Conservation (phyloP, 352 stramenopile species). For the Vaucheria bursata region DNA sequence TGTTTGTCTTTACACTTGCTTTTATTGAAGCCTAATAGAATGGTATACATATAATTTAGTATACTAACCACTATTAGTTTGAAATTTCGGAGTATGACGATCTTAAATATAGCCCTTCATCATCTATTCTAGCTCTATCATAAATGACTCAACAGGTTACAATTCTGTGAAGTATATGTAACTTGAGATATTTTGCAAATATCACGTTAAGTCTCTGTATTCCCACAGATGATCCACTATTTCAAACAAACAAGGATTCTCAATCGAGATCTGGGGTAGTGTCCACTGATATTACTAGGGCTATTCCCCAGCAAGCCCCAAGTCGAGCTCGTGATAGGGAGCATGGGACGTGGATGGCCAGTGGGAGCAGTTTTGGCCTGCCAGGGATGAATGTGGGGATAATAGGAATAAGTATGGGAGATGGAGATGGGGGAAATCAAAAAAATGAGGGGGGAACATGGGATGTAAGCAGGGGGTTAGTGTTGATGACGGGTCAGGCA, state of each 20-base stretch:
- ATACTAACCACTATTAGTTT: too few species aligned
- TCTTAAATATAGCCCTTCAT: too few species aligned
- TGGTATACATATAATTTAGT: too few species aligned
- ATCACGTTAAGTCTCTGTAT: background rate
- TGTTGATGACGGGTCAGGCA: background rate
- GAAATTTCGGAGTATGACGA: too few species aligned
- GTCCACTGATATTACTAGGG: background rate
- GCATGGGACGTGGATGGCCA: background rate
- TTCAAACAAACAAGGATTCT: background rate
- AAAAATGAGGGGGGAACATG: background rate
- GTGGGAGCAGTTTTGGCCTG: background rate
- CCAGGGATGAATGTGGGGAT: background rate
- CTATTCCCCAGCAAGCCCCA: background rate
- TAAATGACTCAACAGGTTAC: too few species aligned
- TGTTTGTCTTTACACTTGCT: too few species aligned
- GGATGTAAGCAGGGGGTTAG: background rate
- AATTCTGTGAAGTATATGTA: too few species aligned
- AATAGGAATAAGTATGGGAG: background rate
- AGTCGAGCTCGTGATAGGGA: too few species aligned
- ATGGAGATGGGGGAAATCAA: conserved; percentile 1
- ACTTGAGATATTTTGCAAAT: too few species aligned
- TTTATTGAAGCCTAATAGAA: too few species aligned
- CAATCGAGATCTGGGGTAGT: background rate
- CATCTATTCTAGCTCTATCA: too few species aligned
- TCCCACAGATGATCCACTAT: conserved; percentile 9